Percentiles rank a stretch among this genome's conserved stretches.
These are phyloP conservation scores for Fraxinus anomala DNA, from an alignment of 257 asterid genomes.

Conservation along the genomic window DNA sequence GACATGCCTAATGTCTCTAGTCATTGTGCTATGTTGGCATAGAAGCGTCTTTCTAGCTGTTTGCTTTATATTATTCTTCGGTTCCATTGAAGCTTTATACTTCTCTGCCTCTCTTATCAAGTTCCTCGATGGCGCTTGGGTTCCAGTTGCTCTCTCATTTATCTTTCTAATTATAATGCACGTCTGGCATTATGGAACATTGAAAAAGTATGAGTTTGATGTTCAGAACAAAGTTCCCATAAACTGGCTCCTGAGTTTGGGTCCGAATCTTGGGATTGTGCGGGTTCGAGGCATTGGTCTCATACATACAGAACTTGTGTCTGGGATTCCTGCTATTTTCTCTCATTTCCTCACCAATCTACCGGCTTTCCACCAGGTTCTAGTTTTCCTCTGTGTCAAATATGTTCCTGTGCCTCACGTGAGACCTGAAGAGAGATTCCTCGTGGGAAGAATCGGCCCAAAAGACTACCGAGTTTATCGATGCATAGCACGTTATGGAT, in stretches of 20 bases:
- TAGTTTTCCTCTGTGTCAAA: conserved; percentile 75
- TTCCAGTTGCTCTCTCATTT: conserved; percentile 72
- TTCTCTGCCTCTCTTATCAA: conserved; percentile 94
- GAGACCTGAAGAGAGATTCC: conserved; percentile 78
- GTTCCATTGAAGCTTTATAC: conserved; percentile 88
- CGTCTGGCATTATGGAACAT: conserved; percentile 86
- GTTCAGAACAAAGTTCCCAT: conserved; percentile 82
- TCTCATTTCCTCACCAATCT: conserved; percentile 88
- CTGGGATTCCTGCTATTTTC: conserved; percentile 91
- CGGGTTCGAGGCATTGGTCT: conserved; percentile 94
- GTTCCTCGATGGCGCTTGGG: conserved; percentile 98
- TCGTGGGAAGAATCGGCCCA: conserved; percentile 90
- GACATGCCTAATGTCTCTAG: conserved; percentile 88
- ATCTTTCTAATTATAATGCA: conserved; percentile 73
- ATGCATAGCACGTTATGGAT: conserved; percentile 90
- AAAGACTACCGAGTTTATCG: conserved; percentile 70
- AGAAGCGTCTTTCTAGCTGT: conserved; percentile 55
- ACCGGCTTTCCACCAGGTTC: conserved; percentile 93
- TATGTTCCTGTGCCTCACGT: conserved; percentile 95
- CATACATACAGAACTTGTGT: conserved; percentile 89
- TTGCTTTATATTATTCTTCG: conserved; percentile 77
- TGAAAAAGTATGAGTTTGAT: conserved; percentile 81
- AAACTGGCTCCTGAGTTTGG: conserved; percentile 79
- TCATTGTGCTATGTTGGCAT: conserved; percentile 86
- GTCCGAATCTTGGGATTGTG: conserved; percentile 79